These are phyloP conservation scores for Aspergillus ellipticus DNA, from an alignment of 495 filamentous ascomycete species.

Conservation along the genomic window DNA sequence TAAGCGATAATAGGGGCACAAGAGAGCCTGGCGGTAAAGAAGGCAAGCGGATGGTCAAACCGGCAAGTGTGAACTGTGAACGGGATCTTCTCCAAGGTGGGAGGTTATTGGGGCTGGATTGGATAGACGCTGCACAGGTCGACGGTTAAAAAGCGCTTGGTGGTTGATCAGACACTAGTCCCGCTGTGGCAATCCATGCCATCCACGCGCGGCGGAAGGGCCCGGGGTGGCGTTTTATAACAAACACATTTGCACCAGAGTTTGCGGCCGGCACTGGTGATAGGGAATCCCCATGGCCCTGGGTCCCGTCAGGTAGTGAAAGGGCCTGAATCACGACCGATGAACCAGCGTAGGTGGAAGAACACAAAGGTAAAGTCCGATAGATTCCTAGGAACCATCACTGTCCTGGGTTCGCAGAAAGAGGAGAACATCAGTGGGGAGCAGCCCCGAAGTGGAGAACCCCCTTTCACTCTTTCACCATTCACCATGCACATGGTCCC, in stretches of 20 bases:
- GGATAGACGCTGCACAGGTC: not conserved
- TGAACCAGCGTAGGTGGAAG: too few species aligned
- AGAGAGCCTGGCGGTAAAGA: not conserved
- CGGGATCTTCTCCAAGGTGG: not conserved
- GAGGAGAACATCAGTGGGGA: conserved; percentile 1
- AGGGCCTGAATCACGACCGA: too few species aligned
- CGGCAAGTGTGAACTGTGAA: not conserved
- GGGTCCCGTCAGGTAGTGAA: too few species aligned
- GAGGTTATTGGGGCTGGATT: not conserved
- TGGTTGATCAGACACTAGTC: conserved; percentile 1
- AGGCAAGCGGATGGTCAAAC: not conserved
- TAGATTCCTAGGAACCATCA: too few species aligned
- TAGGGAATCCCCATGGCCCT: not conserved
- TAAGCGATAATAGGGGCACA: not conserved
- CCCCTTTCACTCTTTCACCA: too few species aligned
- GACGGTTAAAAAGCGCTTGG: conserved; percentile 3
- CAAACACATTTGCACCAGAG: not conserved
- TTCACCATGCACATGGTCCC: too few species aligned
- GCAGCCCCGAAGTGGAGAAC: not conserved
- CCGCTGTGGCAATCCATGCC: conserved; percentile 12
- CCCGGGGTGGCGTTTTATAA: conserved; percentile 18
- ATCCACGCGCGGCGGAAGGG: conserved; percentile 13
- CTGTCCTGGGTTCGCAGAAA: not conserved
- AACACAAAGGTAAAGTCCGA: too few species aligned
- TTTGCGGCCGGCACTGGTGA: not conserved